Evolutionary conservation across 805 yeast genomes (phyloP).

Genomic region (Torulaspora quercuum): DNA sequence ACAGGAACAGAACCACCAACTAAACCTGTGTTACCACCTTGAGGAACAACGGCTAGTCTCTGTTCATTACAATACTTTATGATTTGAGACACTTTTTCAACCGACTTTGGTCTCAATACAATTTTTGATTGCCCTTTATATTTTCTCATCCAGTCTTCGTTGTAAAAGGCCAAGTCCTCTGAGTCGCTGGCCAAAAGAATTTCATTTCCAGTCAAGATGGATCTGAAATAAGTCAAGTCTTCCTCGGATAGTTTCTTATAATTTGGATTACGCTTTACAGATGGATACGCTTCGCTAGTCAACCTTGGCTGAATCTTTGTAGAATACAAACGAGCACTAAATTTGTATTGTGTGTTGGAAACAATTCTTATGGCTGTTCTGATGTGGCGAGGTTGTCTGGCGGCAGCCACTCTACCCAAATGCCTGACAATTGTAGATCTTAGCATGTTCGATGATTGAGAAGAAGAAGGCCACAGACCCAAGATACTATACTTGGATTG

Average conservation of each 20-base stretch:
- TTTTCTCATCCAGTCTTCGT: constrained; percentile 93
- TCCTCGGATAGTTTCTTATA: constrained; percentile 51
- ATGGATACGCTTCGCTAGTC: constrained; percentile 69
- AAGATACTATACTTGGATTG: no score
- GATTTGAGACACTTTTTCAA: constrained; percentile 72
- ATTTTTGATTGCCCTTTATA: constrained; percentile 82
- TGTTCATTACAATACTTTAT: constrained; percentile 75
- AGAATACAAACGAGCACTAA: constrained; percentile 15
- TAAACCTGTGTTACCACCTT: constrained; percentile 95
- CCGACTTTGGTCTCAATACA: constrained; percentile 77
- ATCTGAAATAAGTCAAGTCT: constrained; percentile 60
- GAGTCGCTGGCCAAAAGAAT: constrained; percentile 46
- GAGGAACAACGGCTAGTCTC: constrained; percentile 84
- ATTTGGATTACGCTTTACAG: constrained; percentile 47
- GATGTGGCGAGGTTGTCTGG: constrained; percentile 3
- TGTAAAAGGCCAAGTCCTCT: constrained; percentile 66
- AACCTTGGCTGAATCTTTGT: constrained; percentile 36
- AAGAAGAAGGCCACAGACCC: no score
- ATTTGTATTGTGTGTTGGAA: not conserved
- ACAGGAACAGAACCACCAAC: constrained; percentile 94
- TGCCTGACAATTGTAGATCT: constrained; percentile 9
- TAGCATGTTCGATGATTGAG: constrained; percentile 6
- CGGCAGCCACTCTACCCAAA: constrained; percentile 7
- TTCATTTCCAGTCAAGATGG: constrained; percentile 51
- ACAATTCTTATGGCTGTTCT: constrained; percentile 2